Evolutionary conservation across 495 filamentous ascomycete species (phyloP), one percentile per base, ranked within the genome.

Genomic region (Aspergillus leporis): DNA sequence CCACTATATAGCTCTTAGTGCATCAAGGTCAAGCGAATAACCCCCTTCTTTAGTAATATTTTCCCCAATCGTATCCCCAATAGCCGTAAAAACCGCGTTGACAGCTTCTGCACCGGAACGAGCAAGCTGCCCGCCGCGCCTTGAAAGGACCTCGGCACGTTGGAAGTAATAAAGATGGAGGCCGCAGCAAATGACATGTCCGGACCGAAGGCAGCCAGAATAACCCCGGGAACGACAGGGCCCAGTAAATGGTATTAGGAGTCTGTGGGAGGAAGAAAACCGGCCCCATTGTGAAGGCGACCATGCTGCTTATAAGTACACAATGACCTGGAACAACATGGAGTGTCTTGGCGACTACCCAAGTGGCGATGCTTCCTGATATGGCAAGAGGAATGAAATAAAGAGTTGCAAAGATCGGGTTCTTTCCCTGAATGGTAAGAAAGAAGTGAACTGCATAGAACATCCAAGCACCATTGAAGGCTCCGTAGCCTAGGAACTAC

Each of bases 401-500:
- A 0, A 79, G 59, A 0, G 74, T 76, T 2, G 73, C 67, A 0
- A 66, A 73, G 19, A 81, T 64, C 0, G 77, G 72, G 0, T 58
- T 64, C 0, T 67, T 69, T 5, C 70, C 66, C 34, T 79, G 76
- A 18, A 77, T 74, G 5, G 70, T 67, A 10, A 78, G 64, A 70
- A 75, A 79, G 60, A 80, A 81, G 28, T 78, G 76, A 13, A 81
- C 70, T 13, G 74, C 76, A 47, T 76, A 81, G 54, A 80, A 79
- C 46, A 78, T 76, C 76, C 76, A 81, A 9, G 69, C 70, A 2
- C 77, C 78, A 48, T 71, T 71, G 66, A 62, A 79, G 4, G 67
- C 70, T 5, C 76, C 78, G 31, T 77, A 81, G 2, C 75, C 76
- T 0, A 81, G 64, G 59, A 78, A 76, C 51, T 80, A 81, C 2